Conservation (phyloP, 202 grass and related monocot species). For the Digitaria exilis region DNA sequence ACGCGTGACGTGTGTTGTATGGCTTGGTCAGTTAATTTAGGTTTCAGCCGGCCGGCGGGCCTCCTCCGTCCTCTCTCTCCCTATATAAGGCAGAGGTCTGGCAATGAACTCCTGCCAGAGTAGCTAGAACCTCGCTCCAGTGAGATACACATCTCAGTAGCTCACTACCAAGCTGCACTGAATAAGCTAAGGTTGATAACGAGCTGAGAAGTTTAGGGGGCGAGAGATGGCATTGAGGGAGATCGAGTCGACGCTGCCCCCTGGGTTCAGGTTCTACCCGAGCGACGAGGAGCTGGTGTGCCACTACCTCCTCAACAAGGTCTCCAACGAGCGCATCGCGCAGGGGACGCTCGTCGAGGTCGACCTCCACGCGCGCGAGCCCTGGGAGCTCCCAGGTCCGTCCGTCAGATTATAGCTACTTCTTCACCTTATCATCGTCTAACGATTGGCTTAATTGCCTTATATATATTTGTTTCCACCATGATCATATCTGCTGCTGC, state of each 20-base stretch:
- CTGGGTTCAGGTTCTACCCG: slow-evolving; percentile 81
- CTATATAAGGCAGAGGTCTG: slow-evolving; percentile 4
- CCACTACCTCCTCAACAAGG: slow-evolving; percentile 79
- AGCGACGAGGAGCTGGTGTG: slow-evolving; percentile 87
- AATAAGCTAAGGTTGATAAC: no score
- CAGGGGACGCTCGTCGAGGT: slow-evolving; percentile 79
- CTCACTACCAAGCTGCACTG: no score
- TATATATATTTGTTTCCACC: no score
- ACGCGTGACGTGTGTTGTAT: neutral
- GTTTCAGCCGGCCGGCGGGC: no score
- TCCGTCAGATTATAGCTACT: no score
- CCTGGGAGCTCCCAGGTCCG: slow-evolving; percentile 80
- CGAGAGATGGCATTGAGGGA: slow-evolving; percentile 76
- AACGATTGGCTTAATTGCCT: no score
- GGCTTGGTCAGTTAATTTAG: no score
- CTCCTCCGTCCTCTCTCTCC: no score
- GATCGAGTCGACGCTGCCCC: slow-evolving; percentile 68
- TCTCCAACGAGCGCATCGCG: slow-evolving; percentile 52
- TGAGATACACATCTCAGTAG: no score
- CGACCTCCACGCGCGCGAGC: slow-evolving; percentile 67
- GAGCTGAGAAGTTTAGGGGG: no score
- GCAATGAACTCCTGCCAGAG: neutral
- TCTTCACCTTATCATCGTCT: no score
- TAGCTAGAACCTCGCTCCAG: no score
- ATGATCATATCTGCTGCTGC: neutral